phyloP scores from a whole-genome alignment of 2,329 filamentous ascomycete genomes.

The Diaporthe sp. region DNA sequence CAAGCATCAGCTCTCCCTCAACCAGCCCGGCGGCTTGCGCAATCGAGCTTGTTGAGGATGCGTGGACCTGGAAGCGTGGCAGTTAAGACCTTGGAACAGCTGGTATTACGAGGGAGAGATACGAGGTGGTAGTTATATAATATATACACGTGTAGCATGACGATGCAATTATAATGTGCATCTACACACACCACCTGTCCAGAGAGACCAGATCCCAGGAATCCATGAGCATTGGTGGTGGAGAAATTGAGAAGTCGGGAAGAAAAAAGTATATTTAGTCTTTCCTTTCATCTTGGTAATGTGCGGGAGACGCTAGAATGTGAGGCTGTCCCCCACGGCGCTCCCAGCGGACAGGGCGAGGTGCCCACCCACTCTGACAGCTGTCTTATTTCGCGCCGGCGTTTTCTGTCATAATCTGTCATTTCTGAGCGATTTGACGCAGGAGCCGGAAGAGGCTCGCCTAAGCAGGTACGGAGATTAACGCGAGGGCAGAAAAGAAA shows the following conservation, averaged over 20 bases:
- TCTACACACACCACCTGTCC: background rate
- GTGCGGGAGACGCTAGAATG: background rate
- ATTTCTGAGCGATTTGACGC: slow-evolving; percentile 33
- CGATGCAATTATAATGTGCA: background rate
- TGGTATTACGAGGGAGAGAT: slow-evolving; percentile 16
- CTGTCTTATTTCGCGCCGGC: slow-evolving; percentile 1
- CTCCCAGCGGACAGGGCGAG: background rate
- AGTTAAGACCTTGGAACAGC: background rate
- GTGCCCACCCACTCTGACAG: slow-evolving; percentile 13
- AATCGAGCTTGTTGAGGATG: slow-evolving; percentile 21
- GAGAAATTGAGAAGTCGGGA: background rate
- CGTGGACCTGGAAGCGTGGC: background rate
- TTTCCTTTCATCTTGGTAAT: slow-evolving; percentile 2
- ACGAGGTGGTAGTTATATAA: slow-evolving; percentile 19
- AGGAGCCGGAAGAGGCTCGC: slow-evolving; percentile 27
- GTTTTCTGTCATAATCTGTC: slow-evolving; percentile 20
- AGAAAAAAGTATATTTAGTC: slow-evolving; percentile 13
- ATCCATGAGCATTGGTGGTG: slow-evolving; percentile 2
- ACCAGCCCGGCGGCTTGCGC: slow-evolving; percentile 1
- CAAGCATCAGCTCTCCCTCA: background rate
- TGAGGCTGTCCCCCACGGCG: background rate
- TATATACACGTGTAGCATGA: slow-evolving; percentile 17
- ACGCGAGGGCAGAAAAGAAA: background rate
- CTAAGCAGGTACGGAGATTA: slow-evolving; percentile 27
- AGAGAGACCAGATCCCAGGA: background rate